phyloP scores from a whole-genome alignment of 306 rosid species.

The Oemleria cerasiformis region DNA sequence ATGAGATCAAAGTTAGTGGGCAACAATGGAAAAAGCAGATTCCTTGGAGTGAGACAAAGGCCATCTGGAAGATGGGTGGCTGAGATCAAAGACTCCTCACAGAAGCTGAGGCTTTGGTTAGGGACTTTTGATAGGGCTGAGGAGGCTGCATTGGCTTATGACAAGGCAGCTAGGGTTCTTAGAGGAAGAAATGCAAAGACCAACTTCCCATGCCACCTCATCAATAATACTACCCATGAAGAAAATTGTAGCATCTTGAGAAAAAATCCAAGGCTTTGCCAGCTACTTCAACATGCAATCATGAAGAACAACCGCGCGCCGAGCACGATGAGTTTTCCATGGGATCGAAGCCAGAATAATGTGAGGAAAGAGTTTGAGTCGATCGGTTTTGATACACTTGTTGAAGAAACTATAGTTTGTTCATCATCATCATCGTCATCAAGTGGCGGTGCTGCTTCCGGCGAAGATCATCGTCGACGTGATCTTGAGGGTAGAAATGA shows the following conservation, averaged over 20 bases:
- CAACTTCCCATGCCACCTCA: slow-evolving; percentile 48
- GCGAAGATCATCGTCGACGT: neutral
- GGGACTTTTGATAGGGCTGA: slow-evolving; percentile 80
- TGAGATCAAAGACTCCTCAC: slow-evolving; percentile 82
- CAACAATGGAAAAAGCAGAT: slow-evolving; percentile 42
- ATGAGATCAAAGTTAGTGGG: slow-evolving; percentile 14
- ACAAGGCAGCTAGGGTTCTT: slow-evolving; percentile 77
- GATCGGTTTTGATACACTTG: slow-evolving; percentile 33
- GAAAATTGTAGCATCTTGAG: slow-evolving; percentile 40
- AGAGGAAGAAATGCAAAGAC: slow-evolving; percentile 89
- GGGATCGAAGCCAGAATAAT: neutral
- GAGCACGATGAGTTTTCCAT: neutral
- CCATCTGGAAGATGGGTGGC: slow-evolving; percentile 98
- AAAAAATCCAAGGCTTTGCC: slow-evolving; percentile 67
- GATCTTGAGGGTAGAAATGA: slow-evolving; percentile 3
- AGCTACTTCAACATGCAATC: slow-evolving; percentile 62
- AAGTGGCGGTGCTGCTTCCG: slow-evolving; percentile 15
- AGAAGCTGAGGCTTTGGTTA: slow-evolving; percentile 83
- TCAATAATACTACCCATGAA: slow-evolving; percentile 27
- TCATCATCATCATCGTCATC: slow-evolving; percentile 28
- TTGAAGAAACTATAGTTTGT: slow-evolving; percentile 73
- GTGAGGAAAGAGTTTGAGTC: neutral
- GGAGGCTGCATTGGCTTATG: slow-evolving; percentile 86
- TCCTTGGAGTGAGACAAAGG: slow-evolving; percentile 81
- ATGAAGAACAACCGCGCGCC: slow-evolving; percentile 47